Conservation (phyloP, 2,329 filamentous ascomycete species). For the Trichoderma guizhouense region DNA sequence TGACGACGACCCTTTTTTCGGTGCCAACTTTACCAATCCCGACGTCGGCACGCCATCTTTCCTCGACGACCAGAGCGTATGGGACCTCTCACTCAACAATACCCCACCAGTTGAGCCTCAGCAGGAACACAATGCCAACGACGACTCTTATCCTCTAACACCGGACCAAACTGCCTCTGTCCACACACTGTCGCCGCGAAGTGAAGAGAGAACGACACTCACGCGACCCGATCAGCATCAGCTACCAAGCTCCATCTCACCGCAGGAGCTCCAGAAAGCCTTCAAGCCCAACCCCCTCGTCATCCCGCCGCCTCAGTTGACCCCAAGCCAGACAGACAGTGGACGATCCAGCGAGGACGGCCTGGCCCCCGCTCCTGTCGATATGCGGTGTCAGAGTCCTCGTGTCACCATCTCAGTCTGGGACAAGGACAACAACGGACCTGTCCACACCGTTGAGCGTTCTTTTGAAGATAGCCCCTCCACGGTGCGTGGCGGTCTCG, state of each 20-base stretch:
- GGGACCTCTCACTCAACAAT: constrained; percentile 13
- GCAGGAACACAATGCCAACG: constrained; percentile 19
- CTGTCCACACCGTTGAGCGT: constrained; percentile 40
- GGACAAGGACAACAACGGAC: constrained; percentile 42
- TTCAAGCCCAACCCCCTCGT: constrained; percentile 33
- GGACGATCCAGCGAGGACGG: constrained; percentile 51
- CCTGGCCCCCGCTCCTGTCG: constrained; percentile 35
- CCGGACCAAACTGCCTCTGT: constrained; percentile 51
- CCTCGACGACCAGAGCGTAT: constrained; percentile 34
- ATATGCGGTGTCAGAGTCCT: constrained; percentile 50
- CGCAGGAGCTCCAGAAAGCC: constrained; percentile 41
- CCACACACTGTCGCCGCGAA: constrained; percentile 42
- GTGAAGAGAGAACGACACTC: constrained; percentile 31
- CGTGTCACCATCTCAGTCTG: constrained; percentile 56
- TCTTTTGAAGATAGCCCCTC: constrained; percentile 38
- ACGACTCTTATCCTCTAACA: constrained; percentile 45
- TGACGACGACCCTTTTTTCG: constrained; percentile 50
- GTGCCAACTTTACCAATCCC: constrained; percentile 44
- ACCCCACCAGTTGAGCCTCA: constrained; percentile 10
- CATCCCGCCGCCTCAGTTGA: constrained; percentile 38
- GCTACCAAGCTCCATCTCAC: constrained; percentile 38
- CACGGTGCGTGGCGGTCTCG: constrained; percentile 35
- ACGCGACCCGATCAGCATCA: constrained; percentile 24
- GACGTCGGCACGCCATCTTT: constrained; percentile 45
- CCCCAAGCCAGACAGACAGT: constrained; percentile 49